Evolutionary conservation across 768 basidiomycete genomes (phyloP).

Genomic region (Kwoniella shandongensis): DNA sequence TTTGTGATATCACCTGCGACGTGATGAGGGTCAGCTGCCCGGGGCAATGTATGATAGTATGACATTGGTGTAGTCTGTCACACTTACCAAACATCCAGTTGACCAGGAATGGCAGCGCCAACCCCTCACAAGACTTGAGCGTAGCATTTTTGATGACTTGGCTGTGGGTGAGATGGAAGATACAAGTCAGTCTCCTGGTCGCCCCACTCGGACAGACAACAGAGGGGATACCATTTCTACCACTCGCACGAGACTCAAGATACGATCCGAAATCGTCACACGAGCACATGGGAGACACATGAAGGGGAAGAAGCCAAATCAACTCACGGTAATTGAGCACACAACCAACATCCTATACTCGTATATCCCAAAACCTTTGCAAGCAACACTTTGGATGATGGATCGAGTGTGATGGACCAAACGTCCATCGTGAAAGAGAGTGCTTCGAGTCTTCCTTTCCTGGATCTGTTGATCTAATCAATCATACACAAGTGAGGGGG

Average conservation of each 20-base stretch:
- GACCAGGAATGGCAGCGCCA: slow-evolving; percentile 86
- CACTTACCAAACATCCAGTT: slow-evolving; percentile 86
- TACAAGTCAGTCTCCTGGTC: neutral
- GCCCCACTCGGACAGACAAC: too few relatives aligned
- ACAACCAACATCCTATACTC: slow-evolving; percentile 49
- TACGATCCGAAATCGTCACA: too few relatives aligned
- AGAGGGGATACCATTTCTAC: too few relatives aligned
- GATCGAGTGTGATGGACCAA: neutral
- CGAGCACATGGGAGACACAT: neutral
- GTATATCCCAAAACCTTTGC: slow-evolving; percentile 40
- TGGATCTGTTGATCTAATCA: too few relatives aligned
- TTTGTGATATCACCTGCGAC: slow-evolving; percentile 85
- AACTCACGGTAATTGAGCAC: slow-evolving; percentile 49
- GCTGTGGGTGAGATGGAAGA: neutral
- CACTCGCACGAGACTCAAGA: too few relatives aligned
- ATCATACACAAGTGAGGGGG: neutral
- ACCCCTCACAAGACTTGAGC: slow-evolving; percentile 77
- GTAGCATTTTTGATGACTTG: slow-evolving; percentile 79
- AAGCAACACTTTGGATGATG: slow-evolving; percentile 15
- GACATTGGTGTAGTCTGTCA: neutral
- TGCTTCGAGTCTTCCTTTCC: too few relatives aligned
- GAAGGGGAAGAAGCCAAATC: neutral
- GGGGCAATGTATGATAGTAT: neutral
- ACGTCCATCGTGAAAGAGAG: too few relatives aligned
- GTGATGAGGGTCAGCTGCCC: neutral